Conservation (phyloP, 768 basidiomycete species). For the Auriscalpium orientale region DNA sequence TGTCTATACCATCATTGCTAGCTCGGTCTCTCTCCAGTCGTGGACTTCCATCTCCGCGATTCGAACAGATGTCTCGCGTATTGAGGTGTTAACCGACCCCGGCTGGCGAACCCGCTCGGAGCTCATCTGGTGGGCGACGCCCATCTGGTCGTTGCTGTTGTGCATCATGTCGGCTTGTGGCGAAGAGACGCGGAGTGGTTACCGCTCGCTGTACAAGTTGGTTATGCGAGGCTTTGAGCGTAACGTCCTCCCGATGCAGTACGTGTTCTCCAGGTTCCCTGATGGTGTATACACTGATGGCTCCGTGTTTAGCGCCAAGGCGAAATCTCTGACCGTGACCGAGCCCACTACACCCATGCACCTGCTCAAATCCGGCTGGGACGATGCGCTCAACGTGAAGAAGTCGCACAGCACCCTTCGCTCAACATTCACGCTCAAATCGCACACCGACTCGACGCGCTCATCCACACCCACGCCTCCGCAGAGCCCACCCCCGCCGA, state of each 20-base stretch:
- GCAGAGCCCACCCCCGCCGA: background rate
- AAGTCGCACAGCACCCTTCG: constrained; percentile 3
- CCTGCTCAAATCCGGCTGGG: constrained; percentile 14
- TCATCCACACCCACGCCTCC: background rate
- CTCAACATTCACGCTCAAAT: constrained; percentile 1
- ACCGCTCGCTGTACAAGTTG: constrained; percentile 1
- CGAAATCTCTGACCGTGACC: background rate
- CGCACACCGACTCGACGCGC: constrained; percentile 2
- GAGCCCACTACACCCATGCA: constrained; percentile 6
- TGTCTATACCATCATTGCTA: constrained; percentile 6
- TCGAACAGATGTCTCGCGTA: constrained; percentile 3
- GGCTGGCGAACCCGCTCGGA: background rate
- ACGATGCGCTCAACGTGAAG: constrained; percentile 6
- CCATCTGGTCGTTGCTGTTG: constrained; percentile 11
- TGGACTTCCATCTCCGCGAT: constrained; percentile 9
- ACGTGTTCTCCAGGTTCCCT: background rate
- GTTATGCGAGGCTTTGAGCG: background rate
- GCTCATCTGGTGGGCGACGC: constrained; percentile 16
- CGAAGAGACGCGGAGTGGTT: constrained; percentile 10
- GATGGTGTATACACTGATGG: background rate
- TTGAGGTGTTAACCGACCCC: constrained; percentile 3
- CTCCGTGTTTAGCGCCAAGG: background rate
- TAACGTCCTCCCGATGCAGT: constrained; percentile 9
- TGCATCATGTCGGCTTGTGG: constrained; percentile 5
- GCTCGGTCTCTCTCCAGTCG: constrained; percentile 3